Conservation (phyloP, 2,329 filamentous ascomycete species). For the Trichoderma sp. region DNA sequence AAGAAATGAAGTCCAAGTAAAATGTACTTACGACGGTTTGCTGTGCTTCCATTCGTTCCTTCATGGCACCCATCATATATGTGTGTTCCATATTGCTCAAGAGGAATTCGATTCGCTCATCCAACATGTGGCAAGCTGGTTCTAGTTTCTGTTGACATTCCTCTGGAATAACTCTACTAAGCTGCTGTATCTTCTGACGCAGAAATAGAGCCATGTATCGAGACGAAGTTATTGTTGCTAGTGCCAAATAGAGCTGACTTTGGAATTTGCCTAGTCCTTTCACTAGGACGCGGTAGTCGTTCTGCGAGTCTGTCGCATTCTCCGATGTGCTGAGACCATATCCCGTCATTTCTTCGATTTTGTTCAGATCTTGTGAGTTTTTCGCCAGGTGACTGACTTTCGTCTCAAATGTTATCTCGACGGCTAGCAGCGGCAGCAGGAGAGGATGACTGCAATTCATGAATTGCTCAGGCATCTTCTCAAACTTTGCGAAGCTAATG, state of each 20-base stretch:
- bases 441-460: neutral
- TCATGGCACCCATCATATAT: neutral
- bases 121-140: neutral
- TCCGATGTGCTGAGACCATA: neutral
- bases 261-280: neutral
- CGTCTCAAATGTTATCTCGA: neutral
- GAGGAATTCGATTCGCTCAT: neutral
- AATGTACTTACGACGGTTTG: neutral
- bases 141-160: neutral
- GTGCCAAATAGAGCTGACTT: neutral
- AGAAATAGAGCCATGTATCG: neutral
- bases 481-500: neutral
- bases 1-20: neutral
- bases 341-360: neutral
- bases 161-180: neutral
- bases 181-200: neutral
- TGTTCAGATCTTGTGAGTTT: accelerated
- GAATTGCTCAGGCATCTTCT: neutral
- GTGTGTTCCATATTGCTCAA: neutral
- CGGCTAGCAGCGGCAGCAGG: neutral
- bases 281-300: neutral
- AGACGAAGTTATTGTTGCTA: neutral
- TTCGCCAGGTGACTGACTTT: too few species aligned
- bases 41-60: neutral
- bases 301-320: too few species aligned